A percentile compares a stretch with the other conserved stretches of the same genome.
Conservation (phyloP, 495 filamentous ascomycete species). For the Aspergillus incahuasiensis region DNA sequence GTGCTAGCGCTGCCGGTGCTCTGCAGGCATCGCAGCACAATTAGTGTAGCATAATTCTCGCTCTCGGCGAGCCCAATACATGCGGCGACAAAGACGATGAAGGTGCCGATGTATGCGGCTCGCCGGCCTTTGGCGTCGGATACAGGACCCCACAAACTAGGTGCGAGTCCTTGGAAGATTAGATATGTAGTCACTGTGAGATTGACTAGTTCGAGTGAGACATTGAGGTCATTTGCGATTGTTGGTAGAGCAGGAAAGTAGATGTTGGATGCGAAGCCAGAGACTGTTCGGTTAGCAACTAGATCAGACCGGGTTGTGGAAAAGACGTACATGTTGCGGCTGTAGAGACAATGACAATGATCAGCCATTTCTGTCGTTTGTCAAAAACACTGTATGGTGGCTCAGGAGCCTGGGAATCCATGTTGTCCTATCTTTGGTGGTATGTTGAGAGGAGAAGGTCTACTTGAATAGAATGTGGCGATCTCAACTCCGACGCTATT, state of each 20-base stretch:
- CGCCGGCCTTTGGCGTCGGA: constrained; percentile 48
- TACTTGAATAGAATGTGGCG: background rate
- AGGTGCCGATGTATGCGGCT: constrained; percentile 40
- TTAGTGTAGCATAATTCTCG: constrained; percentile 40
- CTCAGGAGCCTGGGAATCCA: background rate
- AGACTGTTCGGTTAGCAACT: constrained; percentile 28
- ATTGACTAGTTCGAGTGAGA: constrained; percentile 42
- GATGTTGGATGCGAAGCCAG: constrained; percentile 47
- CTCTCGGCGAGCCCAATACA: constrained; percentile 41
- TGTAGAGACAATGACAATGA: constrained; percentile 42
- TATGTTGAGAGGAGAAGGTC: too few species aligned
- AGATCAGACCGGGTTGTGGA: background rate
- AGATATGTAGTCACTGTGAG: constrained; percentile 51
- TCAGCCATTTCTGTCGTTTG: constrained; percentile 41
- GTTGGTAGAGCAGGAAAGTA: constrained; percentile 49
- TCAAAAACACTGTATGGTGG: constrained; percentile 46
- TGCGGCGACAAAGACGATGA: constrained; percentile 44
- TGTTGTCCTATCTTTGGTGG: background rate
- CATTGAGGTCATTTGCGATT: constrained; percentile 38
- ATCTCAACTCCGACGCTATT: background rate
- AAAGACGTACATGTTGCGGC: constrained; percentile 42
- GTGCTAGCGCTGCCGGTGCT: constrained; percentile 49
- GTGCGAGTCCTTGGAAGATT: constrained; percentile 48
- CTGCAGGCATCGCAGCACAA: constrained; percentile 47
- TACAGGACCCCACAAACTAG: constrained; percentile 47